A percentile compares a stretch with the other conserved stretches of the same genome.
These are phyloP conservation scores for Kluyveromyces starmeri DNA, from an alignment of 805 yeast species.

Conservation along the genomic window DNA sequence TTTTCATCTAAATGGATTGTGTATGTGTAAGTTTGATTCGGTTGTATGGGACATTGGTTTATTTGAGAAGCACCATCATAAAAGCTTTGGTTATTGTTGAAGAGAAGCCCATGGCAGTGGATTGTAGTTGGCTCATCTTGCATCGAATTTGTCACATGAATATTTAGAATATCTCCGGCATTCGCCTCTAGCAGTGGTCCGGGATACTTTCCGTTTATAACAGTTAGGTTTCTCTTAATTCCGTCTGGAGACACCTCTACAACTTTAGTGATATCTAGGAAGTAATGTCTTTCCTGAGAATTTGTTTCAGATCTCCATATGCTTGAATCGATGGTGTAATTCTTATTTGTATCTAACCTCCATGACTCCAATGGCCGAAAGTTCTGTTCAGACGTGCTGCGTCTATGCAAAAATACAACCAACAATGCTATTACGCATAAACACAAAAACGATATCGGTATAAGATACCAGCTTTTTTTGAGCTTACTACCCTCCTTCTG, in stretches of 20 bases:
- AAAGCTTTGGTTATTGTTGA: conserved; percentile 36
- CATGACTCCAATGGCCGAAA: conserved; percentile 13
- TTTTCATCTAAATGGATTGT: conserved; percentile 30
- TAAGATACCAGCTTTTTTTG: too few relatives aligned
- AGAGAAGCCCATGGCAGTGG: conserved; percentile 46
- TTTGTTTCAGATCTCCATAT: conserved; percentile 16
- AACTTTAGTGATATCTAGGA: conserved; percentile 16
- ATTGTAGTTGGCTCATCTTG: conserved; percentile 34
- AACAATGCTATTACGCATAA: too few relatives aligned
- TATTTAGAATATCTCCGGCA: conserved; percentile 36
- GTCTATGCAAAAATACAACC: too few relatives aligned
- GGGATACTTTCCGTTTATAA: conserved; percentile 35
- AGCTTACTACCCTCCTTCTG: too few relatives aligned
- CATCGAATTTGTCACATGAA: conserved; percentile 33
- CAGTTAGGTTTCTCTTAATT: conserved; percentile 26
- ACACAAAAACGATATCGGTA: too few relatives aligned
- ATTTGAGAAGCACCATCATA: conserved; percentile 45
- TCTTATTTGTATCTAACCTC: conserved; percentile 22
- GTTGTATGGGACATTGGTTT: conserved; percentile 41
- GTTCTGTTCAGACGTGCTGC: too few relatives aligned
- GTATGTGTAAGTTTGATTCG: conserved; percentile 32
- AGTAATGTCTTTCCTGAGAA: conserved; percentile 18
- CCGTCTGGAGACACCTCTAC: conserved; percentile 26
- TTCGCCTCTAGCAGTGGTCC: conserved; percentile 42
- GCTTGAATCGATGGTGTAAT: conserved; percentile 16